A percentile compares a stretch with the other conserved stretches of the same genome.
Evolutionary conservation across 225 moss, liverwort and hornwort genomes (phyloP).

Genomic region (Antitrichia curtipendula): DNA sequence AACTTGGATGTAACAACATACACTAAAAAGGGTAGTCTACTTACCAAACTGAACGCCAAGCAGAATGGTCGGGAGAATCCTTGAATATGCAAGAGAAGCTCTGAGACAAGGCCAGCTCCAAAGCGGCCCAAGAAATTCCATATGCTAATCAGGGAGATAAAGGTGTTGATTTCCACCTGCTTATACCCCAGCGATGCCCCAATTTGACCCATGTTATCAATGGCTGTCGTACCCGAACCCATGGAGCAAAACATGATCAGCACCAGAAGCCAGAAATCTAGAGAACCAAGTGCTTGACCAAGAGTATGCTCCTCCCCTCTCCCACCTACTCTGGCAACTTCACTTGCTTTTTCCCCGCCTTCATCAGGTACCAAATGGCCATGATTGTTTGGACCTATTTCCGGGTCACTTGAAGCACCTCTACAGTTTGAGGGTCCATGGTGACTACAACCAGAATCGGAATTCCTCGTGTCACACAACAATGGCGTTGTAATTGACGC

Average conservation of each 20-base stretch:
- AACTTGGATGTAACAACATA: background rate
- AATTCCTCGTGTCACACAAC: background rate
- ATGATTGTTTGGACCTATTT: background rate
- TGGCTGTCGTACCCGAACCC: constrained; percentile 54
- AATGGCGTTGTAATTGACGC: constrained; percentile 18
- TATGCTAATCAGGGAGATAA: constrained; percentile 56
- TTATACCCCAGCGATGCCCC: constrained; percentile 51
- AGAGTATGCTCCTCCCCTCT: constrained; percentile 40
- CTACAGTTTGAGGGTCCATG: background rate
- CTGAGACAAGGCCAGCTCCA: constrained; percentile 44
- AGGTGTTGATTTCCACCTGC: constrained; percentile 26
- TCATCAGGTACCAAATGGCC: background rate
- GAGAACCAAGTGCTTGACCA: constrained; percentile 15
- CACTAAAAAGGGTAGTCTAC: background rate
- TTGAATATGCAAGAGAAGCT: constrained; percentile 31
- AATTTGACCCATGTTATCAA: constrained; percentile 67
- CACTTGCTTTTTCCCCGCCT: background rate
- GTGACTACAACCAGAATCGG: background rate
- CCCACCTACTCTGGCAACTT: background rate
- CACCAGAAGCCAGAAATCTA: constrained; percentile 59
- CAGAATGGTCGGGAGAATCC: constrained; percentile 34
- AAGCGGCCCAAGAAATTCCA: constrained; percentile 71
- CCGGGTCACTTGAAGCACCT: background rate
- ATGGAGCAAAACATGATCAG: constrained; percentile 52
- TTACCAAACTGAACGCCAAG: constrained; percentile 31